Evolutionary conservation across 345 rosid species (phyloP).

Genomic region (Brassica carinata): DNA sequence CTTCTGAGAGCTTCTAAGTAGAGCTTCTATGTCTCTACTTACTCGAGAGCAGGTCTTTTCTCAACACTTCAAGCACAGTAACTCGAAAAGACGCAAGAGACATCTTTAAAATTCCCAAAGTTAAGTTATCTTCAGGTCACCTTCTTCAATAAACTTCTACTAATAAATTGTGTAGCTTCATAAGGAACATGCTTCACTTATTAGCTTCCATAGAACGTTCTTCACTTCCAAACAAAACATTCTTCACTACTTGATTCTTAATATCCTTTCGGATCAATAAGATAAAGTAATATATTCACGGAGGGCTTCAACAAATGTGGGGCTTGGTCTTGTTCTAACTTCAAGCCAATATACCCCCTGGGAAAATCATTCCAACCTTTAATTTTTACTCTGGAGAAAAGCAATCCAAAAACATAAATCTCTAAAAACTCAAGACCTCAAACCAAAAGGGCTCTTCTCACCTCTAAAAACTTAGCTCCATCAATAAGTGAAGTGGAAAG

Average conservation of each 20-base stretch:
- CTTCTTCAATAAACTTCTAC: conserved; percentile 80
- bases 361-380: conserved; percentile 78
- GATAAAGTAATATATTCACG: conserved; percentile 53
- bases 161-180: conserved; percentile 61
- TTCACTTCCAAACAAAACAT: conserved; percentile 25
- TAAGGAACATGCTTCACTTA: conserved; percentile 48
- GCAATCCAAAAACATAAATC: conserved; percentile 26
- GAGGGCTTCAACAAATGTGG: conserved; percentile 81
- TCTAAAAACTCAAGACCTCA: too few species aligned
- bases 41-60: conserved; percentile 61
- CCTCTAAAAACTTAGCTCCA: conserved; percentile 9
- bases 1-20: conserved; percentile 51
- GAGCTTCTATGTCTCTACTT: too few species aligned
- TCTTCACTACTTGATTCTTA: conserved; percentile 44
- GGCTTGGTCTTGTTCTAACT: conserved; percentile 92
- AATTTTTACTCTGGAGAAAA: conserved; percentile 50
- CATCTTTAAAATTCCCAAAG: conserved; percentile 70
- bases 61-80: conserved; percentile 67
- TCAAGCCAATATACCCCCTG: conserved; percentile 98
- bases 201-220: conserved; percentile 28
- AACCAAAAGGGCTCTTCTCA: conserved; percentile 9
- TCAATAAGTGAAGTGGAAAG: not conserved
- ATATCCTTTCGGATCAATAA: not conserved
- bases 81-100: conserved; percentile 79
- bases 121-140: conserved; percentile 48